Base-by-base conservation (phyloP, 2,329 filamentous ascomycete genomes). In the Aspergillus sergii region DNA sequence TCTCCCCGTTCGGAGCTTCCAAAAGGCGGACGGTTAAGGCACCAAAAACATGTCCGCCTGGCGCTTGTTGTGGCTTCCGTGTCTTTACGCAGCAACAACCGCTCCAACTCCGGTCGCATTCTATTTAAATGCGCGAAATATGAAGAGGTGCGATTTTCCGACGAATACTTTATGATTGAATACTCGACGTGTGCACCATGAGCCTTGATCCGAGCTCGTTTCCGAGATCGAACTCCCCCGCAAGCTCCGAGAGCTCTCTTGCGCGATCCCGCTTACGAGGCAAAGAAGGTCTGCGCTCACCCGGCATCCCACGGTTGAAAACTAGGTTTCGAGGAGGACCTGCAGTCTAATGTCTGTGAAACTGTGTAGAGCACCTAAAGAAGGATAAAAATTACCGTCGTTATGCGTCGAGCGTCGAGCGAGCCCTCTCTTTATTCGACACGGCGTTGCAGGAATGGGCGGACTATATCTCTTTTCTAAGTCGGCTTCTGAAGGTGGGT, bases 381-480 rank as follows among this genome's bases (percentile, higher is more conserved):
- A 88, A 87, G 71, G 86, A 90, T 73, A 90, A 89, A 69, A 82
- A 79, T 64, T 94, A 92, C 76, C 92, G 94, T 69, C 91, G 94
- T 77, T 99, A 98, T 87, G 93, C 93, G 51, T 88, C 90, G 56
- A 91, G 89, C 63, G 89, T 99, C 68, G 94, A 98, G 74, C 88
- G 93, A 77, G 91, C 93, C 39, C 85, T 99, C 66, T 87, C 91
- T 53, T 85, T 97, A 39, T 99, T 97, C 81, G 95, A 99, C 76
- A 94, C 92, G 19, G 89, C 93, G 34, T 84, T 97, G 70, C 93
- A 98, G 80, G 95, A 99, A 88, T 99, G 95, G 95, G 95, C 96
- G 56, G 95, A 99, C 81, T 99, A 99, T 76, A 99, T 99, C 73
- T 97, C 94, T 21, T 99, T 98, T 76, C 82, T 99, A 61, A 96